Conservation (phyloP, 2,329 filamentous ascomycete species). For the Phyllosticta ampelicida region DNA sequence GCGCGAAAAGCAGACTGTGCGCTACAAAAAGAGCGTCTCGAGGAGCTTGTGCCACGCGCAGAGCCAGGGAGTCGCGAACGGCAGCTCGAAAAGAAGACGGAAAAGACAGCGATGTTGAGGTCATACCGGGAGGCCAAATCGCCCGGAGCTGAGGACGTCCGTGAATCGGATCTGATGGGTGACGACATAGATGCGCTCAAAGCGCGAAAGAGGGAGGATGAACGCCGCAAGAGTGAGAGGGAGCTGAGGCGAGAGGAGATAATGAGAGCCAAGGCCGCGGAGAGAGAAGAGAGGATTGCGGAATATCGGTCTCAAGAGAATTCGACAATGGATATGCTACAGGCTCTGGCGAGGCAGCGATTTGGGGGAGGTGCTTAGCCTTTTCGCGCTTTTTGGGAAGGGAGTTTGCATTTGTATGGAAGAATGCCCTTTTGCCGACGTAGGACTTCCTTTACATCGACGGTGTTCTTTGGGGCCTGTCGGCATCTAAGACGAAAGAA, state of each 20-base stretch:
- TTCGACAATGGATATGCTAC: constrained; percentile 72
- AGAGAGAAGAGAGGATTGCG: constrained; percentile 66
- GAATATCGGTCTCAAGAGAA: constrained; percentile 68
- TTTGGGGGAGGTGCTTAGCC: constrained; percentile 30
- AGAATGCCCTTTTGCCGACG: no score
- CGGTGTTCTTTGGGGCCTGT: no score
- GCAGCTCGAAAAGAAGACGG: constrained; percentile 72
- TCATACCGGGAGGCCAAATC: constrained; percentile 58
- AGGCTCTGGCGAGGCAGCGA: constrained; percentile 64
- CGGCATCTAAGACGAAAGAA: no score
- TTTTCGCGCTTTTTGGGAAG: no score
- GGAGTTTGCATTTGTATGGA: no score
- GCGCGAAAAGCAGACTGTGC: constrained; percentile 55
- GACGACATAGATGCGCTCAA: constrained; percentile 57
- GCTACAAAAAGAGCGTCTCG: constrained; percentile 58
- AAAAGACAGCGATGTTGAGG: constrained; percentile 60
- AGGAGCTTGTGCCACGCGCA: constrained; percentile 73
- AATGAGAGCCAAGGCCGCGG: constrained; percentile 59
- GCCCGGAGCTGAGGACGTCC: constrained; percentile 53
- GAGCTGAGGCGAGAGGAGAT: constrained; percentile 77
- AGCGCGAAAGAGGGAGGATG: constrained; percentile 51
- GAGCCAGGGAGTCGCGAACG: constrained; percentile 76
- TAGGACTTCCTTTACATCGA: no score
- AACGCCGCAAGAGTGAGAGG: constrained; percentile 66
- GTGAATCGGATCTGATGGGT: constrained; percentile 69